Evolutionary conservation across 2,329 filamentous ascomycete genomes (phyloP).

Genomic region (Colletotrichum sansevieriae): DNA sequence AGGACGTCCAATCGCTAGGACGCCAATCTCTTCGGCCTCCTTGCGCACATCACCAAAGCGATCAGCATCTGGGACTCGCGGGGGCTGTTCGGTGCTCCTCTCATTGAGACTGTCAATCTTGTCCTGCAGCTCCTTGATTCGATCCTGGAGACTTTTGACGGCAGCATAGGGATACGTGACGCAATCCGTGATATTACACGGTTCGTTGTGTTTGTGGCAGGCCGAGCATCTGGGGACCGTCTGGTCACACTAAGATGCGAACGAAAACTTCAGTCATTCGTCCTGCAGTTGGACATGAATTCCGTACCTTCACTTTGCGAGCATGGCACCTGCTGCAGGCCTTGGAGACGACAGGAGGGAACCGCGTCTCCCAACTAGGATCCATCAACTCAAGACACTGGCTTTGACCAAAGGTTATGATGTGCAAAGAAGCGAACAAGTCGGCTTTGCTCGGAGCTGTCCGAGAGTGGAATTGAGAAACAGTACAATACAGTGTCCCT

Average conservation of each 20-base stretch:
- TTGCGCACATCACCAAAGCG: conserved; percentile 35
- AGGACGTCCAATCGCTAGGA: conserved; percentile 43
- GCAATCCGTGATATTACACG: conserved; percentile 43
- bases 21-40: conserved; percentile 46
- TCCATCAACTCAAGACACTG: conserved; percentile 15
- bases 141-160: conserved; percentile 32
- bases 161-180: conserved; percentile 42
- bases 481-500: too few species aligned
- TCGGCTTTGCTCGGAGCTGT: conserved; percentile 5
- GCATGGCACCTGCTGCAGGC: conserved; percentile 41
- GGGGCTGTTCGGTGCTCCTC: background rate
- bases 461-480: background rate
- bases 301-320: conserved; percentile 45
- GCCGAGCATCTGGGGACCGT: conserved; percentile 45
- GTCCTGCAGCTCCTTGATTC: conserved; percentile 29
- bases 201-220: conserved; percentile 37
- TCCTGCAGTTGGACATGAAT: background rate
- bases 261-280: background rate
- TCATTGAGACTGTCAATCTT: conserved; percentile 19
- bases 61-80: background rate
- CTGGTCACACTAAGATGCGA: conserved; percentile 44
- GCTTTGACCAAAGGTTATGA: too few species aligned
- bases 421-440: background rate
- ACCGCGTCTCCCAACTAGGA: conserved; percentile 24
- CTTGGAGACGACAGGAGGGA: conserved; percentile 36